Base-by-base conservation (phyloP, 306 rosid species). In the Quercus wislizeni region DNA sequence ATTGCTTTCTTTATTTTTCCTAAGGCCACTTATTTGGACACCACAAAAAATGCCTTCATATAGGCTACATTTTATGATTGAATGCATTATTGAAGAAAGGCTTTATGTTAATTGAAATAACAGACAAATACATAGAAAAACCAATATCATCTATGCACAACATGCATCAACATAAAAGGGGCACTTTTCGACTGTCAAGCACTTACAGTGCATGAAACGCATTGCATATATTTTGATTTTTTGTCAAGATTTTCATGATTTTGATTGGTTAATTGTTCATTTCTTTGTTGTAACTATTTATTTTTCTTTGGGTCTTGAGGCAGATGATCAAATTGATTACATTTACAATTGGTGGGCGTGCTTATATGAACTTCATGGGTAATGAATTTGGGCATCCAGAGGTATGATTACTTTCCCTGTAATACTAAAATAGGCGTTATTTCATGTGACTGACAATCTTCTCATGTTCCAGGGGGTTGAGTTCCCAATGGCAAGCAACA, bases 381-480 rank as follows among this genome's bases (percentile, higher is more conserved):
- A 95, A 92, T 85, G 99, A 95, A 84, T 95, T 92, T 83, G 99
- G 94, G 79, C 99, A 95, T 88, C 97, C 98, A 73, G 84, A 91
- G 97, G 99, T 91, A 71, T 87, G 85, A 38, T 63, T 76, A 67
- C 30, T 77, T 74, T 27, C 5, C 78, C 56, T 57, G 28, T n/a
- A 27, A 74, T 71, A 76, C 65, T 21, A 74, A 25, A 65, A 62
- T 62, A 28, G 77, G 35, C 19, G 74, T n/a, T 41, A 15, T 79
- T 74, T 76, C 52, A 51, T 19, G 13, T 65, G 28, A 82, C 76
- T 81, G 79, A 86, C 73, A 73, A 69, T 81, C 78, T 69, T 89
- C 28, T 77, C 80, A 18, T 83, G 59, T 81, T 28, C 64, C 81
- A 95, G 99, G 81, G 97, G 79, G 92, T 95, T 35, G 99, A 95